phyloP scores from a whole-genome alignment of 192 early-diverging fungal species.

The Pilaira anomala region DNA sequence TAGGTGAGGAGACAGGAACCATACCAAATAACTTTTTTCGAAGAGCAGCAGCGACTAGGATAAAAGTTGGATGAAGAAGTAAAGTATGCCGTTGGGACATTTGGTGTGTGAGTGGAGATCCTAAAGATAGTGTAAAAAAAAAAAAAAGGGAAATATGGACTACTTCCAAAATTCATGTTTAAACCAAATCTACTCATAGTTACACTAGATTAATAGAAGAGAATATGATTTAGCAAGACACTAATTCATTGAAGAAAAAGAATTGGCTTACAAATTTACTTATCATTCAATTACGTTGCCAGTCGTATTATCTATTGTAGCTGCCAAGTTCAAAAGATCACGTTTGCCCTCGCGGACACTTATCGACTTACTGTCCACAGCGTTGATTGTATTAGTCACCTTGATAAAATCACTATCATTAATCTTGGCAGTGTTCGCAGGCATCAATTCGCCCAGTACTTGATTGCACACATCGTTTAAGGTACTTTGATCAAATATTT shows the following conservation, averaged over 20 bases:
- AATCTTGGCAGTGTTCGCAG: slow-evolving; percentile 1
- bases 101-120: no score
- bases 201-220: slow-evolving; percentile 12
- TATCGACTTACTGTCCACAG: slow-evolving; percentile 5
- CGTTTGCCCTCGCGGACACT: slow-evolving; percentile 7
- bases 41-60: no score
- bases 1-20: no score
- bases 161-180: no score
- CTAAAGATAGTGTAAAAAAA: no score
- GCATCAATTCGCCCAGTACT: slow-evolving; percentile 16
- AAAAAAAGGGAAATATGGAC: no score
- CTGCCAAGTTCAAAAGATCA: slow-evolving; percentile 12
- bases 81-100: no score
- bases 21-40: no score
- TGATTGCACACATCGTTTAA: slow-evolving; percentile 13
- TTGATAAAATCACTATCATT: slow-evolving; percentile 12
- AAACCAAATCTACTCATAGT: no score
- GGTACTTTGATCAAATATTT: slow-evolving; percentile 13
- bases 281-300: slow-evolving; percentile 8
- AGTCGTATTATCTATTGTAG: neutral
- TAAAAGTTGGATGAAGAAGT: no score
- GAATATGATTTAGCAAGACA: slow-evolving; percentile 10
- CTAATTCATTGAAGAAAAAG: slow-evolving; percentile 14
- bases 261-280: slow-evolving; percentile 13
- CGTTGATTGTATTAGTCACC: slow-evolving; percentile 11